These are phyloP conservation scores for Dissophora ornata DNA, from an alignment of 192 early-diverging fungal genomes.

Conservation along the genomic window DNA sequence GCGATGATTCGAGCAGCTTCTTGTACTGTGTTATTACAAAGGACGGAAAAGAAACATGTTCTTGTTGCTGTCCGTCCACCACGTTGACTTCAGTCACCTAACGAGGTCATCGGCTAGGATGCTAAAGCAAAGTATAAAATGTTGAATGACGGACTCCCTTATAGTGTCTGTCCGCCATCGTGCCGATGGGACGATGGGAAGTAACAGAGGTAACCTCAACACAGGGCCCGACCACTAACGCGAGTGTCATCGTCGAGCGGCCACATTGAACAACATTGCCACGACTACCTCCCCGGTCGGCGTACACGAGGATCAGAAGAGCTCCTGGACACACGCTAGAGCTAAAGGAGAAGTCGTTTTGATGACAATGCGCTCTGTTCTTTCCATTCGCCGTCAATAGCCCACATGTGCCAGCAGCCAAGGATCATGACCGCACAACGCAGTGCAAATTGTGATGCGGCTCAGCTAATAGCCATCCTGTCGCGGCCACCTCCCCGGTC, in stretches of 20 bases:
- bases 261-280: conserved; percentile 6
- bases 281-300: conserved; percentile 8
- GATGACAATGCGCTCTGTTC: no score
- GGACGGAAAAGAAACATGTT: no score
- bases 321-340: conserved; percentile 11
- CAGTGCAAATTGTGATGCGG: no score
- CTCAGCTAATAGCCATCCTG: no score
- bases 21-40: no score
- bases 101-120: neutral
- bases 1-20: no score
- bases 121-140: conserved; percentile 1
- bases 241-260: neutral
- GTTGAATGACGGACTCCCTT: neutral
- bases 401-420: no score
- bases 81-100: conserved; percentile 3
- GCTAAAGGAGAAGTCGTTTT: neutral
- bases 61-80: neutral
- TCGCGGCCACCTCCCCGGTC: conserved; percentile 6
- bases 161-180: neutral
- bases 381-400: no score
- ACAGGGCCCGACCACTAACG: neutral
- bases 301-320: neutral
- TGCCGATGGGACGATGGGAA: neutral
- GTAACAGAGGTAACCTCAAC: conserved; percentile 3
- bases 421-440: no score